Base-by-base conservation (phyloP, 345 rosid species). In the Lepidium aucheri region DNA sequence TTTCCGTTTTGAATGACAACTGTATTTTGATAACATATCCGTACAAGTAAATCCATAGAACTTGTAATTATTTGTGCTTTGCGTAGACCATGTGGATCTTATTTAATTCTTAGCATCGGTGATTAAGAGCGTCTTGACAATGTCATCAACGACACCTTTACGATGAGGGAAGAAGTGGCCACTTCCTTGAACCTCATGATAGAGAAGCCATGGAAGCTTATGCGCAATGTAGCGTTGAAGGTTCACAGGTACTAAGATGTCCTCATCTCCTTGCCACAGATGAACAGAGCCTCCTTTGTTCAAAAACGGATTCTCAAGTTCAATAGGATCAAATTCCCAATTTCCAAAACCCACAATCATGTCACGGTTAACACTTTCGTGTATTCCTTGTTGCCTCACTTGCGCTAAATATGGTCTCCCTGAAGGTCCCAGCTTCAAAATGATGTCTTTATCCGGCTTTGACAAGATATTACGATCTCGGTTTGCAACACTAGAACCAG, bases 281-380 rank as follows among this genome's bases (percentile, higher is more conserved):
- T 91, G 90, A 7, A 91, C 81, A 0, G 77, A 76, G 9, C 90
- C 84, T 62, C 80, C 69, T 0, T 51, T 59, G 60, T 79, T 34
- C 0, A 82, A 74, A 47, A 85, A 86, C 10, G 90, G 94, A 74
- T 86, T 78, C 15, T 18, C 58, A 6, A 91, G 55, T 8, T 82
- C 91, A 18, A 76, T 11, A 15, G 94, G 90, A 67, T 83, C 85
- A 36, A 88, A 88, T 44, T 86, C 96, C 96, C 96, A 91, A 50
- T 74, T 82, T 6, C 76, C 81, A 65, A 77, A 86, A 3, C 88
- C 72, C 0, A 70, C 82, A 24, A 83, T 72, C 54, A 85, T 50
- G 68, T 88, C 91, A 39, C 85, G 78, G 57, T 76, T 38, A 22
- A 88, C 65, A 41, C 82, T 84, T 61, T 86, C 96, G 26, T 79